A percentile compares a stretch with the other conserved stretches of the same genome.
These are phyloP conservation scores for Apiotrichum mycotoxinovorans DNA, from an alignment of 1,284 basidiomycete genomes.

Conservation along the genomic window DNA sequence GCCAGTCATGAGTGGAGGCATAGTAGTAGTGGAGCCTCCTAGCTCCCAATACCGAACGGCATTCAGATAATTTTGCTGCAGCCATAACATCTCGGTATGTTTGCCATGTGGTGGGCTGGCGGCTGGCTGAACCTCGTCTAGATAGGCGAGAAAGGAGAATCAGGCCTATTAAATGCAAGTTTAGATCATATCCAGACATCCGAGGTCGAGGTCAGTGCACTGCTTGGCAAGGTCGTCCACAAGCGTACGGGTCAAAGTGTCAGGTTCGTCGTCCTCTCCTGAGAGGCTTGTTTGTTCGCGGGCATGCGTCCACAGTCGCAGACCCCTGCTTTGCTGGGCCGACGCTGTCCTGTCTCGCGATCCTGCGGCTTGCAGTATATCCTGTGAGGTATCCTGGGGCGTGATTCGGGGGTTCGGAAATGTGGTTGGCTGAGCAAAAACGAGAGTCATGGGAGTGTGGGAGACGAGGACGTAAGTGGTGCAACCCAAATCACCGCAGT, in stretches of 20 bases:
- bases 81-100: too few relatives aligned
- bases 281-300: too few relatives aligned
- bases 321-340: background rate
- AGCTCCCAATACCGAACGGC: background rate
- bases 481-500: too few relatives aligned
- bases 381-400: background rate
- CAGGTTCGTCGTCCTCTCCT: background rate
- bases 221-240: background rate
- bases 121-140: too few relatives aligned
- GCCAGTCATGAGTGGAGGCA: too few relatives aligned
- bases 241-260: background rate
- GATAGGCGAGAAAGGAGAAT: conserved; percentile 2
- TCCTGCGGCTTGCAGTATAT: too few relatives aligned
- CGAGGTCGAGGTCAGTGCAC: background rate
- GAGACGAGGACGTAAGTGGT: too few relatives aligned
- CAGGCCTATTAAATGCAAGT: background rate
- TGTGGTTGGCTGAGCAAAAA: too few relatives aligned
- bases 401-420: too few relatives aligned
- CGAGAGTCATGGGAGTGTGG: too few relatives aligned
- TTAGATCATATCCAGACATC: background rate
- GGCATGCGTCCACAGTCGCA: background rate
- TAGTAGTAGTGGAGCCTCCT: background rate
- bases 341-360: background rate
- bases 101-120: too few relatives aligned
- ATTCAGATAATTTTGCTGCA: background rate